Conservation (phyloP, 2,329 filamentous ascomycete species). For the Fusarium coicis region DNA sequence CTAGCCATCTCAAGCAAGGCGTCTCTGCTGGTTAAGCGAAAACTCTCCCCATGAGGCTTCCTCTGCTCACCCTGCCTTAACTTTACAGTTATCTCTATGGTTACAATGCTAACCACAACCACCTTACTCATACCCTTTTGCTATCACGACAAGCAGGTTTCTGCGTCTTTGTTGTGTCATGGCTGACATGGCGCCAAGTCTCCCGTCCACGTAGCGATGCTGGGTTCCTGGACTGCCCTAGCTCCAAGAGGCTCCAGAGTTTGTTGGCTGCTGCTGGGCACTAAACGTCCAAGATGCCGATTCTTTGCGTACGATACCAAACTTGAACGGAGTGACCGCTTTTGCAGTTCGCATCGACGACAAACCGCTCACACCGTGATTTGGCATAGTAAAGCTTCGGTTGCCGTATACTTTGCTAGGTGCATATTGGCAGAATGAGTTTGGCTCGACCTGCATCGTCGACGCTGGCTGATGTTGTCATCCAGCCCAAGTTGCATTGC, state of each 20-base stretch:
- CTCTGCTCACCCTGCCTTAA: slow-evolving; percentile 10
- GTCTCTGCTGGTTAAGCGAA: slow-evolving; percentile 26
- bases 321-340: slow-evolving; percentile 19
- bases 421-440: slow-evolving; percentile 14
- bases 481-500: slow-evolving; percentile 24
- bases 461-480: slow-evolving; percentile 19
- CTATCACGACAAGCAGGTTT: slow-evolving; percentile 32
- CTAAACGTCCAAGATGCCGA: slow-evolving; percentile 17
- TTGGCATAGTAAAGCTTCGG: slow-evolving; percentile 23
- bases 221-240: slow-evolving; percentile 25
- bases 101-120: slow-evolving; percentile 26
- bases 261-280: slow-evolving; percentile 27
- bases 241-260: slow-evolving; percentile 17
- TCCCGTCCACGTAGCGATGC: slow-evolving; percentile 30
- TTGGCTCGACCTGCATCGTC: slow-evolving; percentile 1
- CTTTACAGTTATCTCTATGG: slow-evolving; percentile 24
- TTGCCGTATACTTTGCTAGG: slow-evolving; percentile 29
- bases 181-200: slow-evolving; percentile 32
- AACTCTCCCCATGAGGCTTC: slow-evolving; percentile 27
- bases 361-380: slow-evolving; percentile 32
- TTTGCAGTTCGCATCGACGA: slow-evolving; percentile 25
- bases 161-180: slow-evolving; percentile 34
- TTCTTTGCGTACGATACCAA: slow-evolving; percentile 19
- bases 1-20: slow-evolving; percentile 36
- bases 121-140: slow-evolving; percentile 8